Conservation (phyloP, 1,139 yeast species). For the Geotrichum fermentans region DNA sequence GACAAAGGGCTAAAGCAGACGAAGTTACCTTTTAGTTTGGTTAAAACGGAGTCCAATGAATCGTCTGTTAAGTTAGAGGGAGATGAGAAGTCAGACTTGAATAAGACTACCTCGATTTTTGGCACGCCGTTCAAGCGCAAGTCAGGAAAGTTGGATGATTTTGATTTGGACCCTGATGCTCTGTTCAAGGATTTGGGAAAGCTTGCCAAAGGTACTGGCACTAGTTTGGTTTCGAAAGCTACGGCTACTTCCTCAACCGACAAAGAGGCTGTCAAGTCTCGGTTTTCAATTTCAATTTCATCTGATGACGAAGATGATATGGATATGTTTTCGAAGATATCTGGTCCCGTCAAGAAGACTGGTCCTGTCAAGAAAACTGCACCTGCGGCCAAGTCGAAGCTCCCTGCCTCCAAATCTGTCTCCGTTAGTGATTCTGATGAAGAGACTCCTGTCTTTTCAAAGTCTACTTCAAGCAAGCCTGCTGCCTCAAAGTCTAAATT, state of each 20-base stretch:
- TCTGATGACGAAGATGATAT: slow-evolving; percentile 19
- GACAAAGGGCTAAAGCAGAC: slow-evolving; percentile 9
- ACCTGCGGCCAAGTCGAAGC: background rate
- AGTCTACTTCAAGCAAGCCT: background rate
- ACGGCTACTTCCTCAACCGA: background rate
- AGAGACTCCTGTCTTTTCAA: background rate
- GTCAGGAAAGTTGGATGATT: slow-evolving; percentile 26
- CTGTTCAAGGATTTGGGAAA: slow-evolving; percentile 29
- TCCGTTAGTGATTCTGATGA: background rate
- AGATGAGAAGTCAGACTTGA: slow-evolving; percentile 14
- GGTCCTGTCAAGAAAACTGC: background rate
- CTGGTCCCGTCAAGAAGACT: slow-evolving; percentile 6
- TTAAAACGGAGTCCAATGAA: slow-evolving; percentile 6
- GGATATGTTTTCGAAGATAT: background rate
- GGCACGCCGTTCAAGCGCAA: slow-evolving; percentile 30
- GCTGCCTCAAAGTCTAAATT: background rate
- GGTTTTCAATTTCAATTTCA: slow-evolving; percentile 13
- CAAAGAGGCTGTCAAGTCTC: slow-evolving; percentile 11
- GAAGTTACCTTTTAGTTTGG: slow-evolving; percentile 3
- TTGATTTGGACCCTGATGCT: slow-evolving; percentile 32
- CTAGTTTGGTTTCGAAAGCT: background rate
- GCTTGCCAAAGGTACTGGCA: background rate
- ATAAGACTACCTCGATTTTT: slow-evolving; percentile 25
- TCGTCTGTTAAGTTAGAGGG: slow-evolving; percentile 4
- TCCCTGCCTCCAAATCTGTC: slow-evolving; percentile 1